Percentiles rank a stretch among this genome's conserved stretches.
Evolutionary conservation across 2,329 filamentous ascomycete genomes (phyloP).

Genomic region (Penicillium sp.): DNA sequence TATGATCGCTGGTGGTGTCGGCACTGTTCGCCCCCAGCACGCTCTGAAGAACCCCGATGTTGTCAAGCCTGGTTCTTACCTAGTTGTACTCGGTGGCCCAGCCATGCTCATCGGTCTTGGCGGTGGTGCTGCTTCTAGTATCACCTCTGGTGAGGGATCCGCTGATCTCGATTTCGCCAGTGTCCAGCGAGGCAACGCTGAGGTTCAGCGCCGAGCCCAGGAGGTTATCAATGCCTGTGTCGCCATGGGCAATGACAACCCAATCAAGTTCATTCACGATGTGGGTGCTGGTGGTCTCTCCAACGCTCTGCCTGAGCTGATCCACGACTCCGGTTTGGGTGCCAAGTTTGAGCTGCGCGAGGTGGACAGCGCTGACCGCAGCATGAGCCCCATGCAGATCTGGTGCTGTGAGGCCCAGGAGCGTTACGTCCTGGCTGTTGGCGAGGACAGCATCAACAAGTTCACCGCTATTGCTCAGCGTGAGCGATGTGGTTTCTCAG

Average conservation of each 20-base stretch:
- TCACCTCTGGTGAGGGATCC: constrained; percentile 83
- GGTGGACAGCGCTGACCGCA: constrained; percentile 84
- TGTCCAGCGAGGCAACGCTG: constrained; percentile 95
- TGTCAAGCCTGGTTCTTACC: constrained; percentile 85
- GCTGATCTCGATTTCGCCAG: constrained; percentile 96
- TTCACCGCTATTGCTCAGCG: constrained; percentile 74
- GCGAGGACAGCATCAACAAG: constrained; percentile 75
- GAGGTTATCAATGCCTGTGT: constrained; percentile 97
- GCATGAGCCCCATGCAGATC: constrained; percentile 95
- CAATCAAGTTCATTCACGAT: constrained; percentile 96
- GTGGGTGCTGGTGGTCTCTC: constrained; percentile 91
- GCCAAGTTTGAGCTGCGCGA: constrained; percentile 94
- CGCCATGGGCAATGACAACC: constrained; percentile 80
- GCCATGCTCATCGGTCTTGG: constrained; percentile 98
- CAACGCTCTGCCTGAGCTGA: constrained; percentile 84
- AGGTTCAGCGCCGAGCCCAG: constrained; percentile 93
- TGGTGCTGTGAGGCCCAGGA: constrained; percentile 99
- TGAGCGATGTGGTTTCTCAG: constrained; percentile 90
- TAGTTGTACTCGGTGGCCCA: constrained; percentile 91
- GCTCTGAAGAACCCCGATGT: constrained; percentile 81
- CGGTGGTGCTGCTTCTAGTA: constrained; percentile 91
- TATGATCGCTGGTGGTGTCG: constrained; percentile 95
- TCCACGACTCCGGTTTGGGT: constrained; percentile 89
- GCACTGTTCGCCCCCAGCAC: constrained; percentile 87
- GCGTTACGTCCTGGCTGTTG: constrained; percentile 89